Percentiles rank a stretch among this genome's conserved stretches.
These are phyloP conservation scores for Paecilomyces formosus DNA, from an alignment of 2,329 filamentous ascomycete genomes.

Conservation along the genomic window DNA sequence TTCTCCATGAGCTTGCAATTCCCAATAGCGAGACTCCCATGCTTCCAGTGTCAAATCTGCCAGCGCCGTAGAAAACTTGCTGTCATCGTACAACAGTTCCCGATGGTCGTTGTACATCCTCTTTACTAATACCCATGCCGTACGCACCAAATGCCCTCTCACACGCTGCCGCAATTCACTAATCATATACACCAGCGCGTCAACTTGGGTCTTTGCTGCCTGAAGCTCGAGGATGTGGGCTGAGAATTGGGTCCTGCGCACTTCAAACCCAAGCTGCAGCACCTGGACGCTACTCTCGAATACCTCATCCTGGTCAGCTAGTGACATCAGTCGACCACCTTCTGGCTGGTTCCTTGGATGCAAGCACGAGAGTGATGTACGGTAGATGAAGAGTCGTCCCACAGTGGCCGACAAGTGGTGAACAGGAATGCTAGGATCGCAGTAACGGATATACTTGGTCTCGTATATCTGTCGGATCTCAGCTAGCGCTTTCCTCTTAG, in stretches of 20 bases:
- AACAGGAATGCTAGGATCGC: slow-evolving; percentile 32
- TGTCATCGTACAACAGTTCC: no score
- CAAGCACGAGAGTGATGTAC: slow-evolving; percentile 32
- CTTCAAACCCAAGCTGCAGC: slow-evolving; percentile 8
- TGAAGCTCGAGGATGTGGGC: slow-evolving; percentile 31
- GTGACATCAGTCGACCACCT: slow-evolving; percentile 8
- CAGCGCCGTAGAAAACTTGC: no score
- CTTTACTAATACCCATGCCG: slow-evolving; percentile 31
- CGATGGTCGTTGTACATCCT: no score
- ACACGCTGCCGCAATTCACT: slow-evolving; percentile 32
- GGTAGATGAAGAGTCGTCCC: slow-evolving; percentile 37
- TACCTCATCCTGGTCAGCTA: slow-evolving; percentile 14
- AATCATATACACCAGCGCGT: slow-evolving; percentile 43
- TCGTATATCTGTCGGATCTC: slow-evolving; percentile 29
- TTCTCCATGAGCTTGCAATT: no score
- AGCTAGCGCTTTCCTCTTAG: slow-evolving; percentile 22
- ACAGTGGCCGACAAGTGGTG: slow-evolving; percentile 21
- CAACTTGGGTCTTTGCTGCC: no score
- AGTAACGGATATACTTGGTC: slow-evolving; percentile 28
- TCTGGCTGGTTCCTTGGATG: slow-evolving; percentile 32
- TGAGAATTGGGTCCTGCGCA: slow-evolving; percentile 32
- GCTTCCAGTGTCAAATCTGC: no score
- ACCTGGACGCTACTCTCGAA: slow-evolving; percentile 31
- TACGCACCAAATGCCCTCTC: slow-evolving; percentile 25
- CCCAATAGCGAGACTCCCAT: no score